These are phyloP conservation scores for Penicillium aurantiogriseum DNA, from an alignment of 2,329 filamentous ascomycete genomes.

Conservation along the genomic window DNA sequence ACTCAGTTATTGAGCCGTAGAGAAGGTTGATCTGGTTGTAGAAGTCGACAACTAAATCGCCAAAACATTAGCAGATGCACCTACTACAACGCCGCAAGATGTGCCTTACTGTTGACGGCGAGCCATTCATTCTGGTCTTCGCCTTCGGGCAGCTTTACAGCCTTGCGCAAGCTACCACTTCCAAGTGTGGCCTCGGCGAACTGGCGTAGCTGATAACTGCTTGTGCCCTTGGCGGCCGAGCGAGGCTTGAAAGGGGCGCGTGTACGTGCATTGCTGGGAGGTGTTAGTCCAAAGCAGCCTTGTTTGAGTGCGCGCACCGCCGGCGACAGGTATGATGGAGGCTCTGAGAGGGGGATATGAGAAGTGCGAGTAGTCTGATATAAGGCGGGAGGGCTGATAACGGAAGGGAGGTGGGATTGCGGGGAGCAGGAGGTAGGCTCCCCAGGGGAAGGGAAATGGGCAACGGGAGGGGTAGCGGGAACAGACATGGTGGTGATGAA, in stretches of 20 bases:
- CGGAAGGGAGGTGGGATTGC: constrained; percentile 15
- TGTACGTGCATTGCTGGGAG: constrained; percentile 74
- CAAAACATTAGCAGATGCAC: constrained; percentile 24
- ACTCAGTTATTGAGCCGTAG: constrained; percentile 98
- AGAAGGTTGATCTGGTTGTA: constrained; percentile 99
- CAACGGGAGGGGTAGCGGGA: constrained; percentile 38
- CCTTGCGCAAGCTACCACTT: constrained; percentile 90
- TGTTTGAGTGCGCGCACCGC: constrained; percentile 38
- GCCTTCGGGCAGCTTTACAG: constrained; percentile 93
- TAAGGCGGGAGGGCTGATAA: constrained; percentile 29
- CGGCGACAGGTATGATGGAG: constrained; percentile 39
- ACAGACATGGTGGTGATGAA: constrained; percentile 82
- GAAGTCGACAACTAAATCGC: constrained; percentile 86
- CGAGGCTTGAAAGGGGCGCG: constrained; percentile 90
- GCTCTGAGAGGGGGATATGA: constrained; percentile 28
- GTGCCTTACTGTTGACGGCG: constrained; percentile 80
- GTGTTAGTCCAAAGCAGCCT: constrained; percentile 42
- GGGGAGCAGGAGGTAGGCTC: constrained; percentile 22
- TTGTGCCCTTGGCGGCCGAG: constrained; percentile 78
- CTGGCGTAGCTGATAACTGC: constrained; percentile 90
- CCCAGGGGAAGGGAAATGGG: constrained; percentile 32
- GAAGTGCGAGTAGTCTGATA: constrained; percentile 34
- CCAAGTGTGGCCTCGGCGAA: constrained; percentile 97
- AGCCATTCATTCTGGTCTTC: constrained; percentile 98
- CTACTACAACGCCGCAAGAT: background rate